These are phyloP conservation scores for Endotrypanum monterogeii DNA, from an alignment of 208 protist species.

Conservation along the genomic window DNA sequence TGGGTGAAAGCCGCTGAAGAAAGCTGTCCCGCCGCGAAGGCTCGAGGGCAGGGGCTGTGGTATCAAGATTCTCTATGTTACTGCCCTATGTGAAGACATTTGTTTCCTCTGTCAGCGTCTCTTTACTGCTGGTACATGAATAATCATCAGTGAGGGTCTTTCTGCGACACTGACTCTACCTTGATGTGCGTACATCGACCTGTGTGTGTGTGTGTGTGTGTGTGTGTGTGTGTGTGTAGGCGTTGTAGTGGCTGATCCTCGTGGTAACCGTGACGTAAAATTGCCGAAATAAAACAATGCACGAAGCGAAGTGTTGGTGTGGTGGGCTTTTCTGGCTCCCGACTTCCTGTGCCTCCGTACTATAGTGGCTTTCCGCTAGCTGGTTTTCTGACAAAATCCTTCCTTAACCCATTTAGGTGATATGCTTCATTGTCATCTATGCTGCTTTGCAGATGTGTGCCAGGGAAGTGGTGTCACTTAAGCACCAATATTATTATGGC, in stretches of 20 bases:
- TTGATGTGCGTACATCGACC: background rate
- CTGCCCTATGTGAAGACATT: background rate
- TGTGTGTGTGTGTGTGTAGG: conserved; percentile 2
- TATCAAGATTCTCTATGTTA: background rate
- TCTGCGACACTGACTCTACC: too few species aligned
- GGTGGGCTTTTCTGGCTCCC: background rate
- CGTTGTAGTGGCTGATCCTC: background rate
- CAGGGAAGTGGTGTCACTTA: too few species aligned
- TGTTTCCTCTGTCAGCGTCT: background rate
- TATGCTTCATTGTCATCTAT: too few species aligned
- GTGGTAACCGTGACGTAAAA: background rate
- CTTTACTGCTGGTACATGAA: background rate
- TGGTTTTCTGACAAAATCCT: too few species aligned
- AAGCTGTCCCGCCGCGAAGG: too few species aligned
- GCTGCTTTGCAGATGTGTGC: too few species aligned
- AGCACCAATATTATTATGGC: background rate
- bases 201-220: background rate
- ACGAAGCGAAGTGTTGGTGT: background rate
- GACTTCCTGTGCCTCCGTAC: background rate
- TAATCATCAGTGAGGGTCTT: background rate
- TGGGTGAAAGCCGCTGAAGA: background rate
- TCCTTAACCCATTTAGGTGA: too few species aligned
- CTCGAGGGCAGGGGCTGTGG: background rate
- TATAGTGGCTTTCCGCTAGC: background rate
- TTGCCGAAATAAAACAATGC: background rate